Evolutionary conservation across 768 basidiomycete species (phyloP), one percentile per base, ranked within the genome.

Genomic region (Russula vinacea): DNA sequence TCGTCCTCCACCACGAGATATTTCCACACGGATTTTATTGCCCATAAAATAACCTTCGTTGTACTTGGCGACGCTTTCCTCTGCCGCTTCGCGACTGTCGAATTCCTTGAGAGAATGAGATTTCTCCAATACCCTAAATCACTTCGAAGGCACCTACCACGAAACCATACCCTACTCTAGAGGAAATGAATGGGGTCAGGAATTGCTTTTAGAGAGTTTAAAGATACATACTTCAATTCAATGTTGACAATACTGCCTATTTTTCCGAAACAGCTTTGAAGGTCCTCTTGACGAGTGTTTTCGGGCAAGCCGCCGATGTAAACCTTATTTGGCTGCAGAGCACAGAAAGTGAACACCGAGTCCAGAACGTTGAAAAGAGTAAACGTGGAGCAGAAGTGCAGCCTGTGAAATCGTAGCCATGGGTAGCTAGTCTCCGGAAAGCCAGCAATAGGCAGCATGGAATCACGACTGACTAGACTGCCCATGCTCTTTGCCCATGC

Each of bases 31-130:
- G 61, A 94, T 92, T 78, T 90, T 92, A 74, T 92, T 92, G 49
- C 92, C 92, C 90, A 94, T 91, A 73, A 94, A 94, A 66, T 80
- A 87, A 1, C 92, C 91, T 78, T 93, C 91, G 67, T 94, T 83
- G 70, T 94, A 94, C 72, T 92, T 92, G 5, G 86, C 83, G 6
- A 94, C 90, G 64, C 90, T 91, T 74, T 90, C 88, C 72, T 93
- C 90, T 1, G 92, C 92, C 45, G 92, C 88, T 69, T 88, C 86
- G 52, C 83, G 82, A 56, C 63, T 87, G 37, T 92, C 90, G 68
- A 94, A 94, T 84, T 93, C 92, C 91, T 94, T 67, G 39, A 40
- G 14, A 42, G 3, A 42, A 26, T 59, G 44, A 64, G 45, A 26
- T 26, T 14, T 40, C n/a, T 5, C 49, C 8, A 33, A 26, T 32